These are phyloP conservation scores for Trifolium subterraneum DNA, from an alignment of 306 rosid genomes.

Conservation along the genomic window DNA sequence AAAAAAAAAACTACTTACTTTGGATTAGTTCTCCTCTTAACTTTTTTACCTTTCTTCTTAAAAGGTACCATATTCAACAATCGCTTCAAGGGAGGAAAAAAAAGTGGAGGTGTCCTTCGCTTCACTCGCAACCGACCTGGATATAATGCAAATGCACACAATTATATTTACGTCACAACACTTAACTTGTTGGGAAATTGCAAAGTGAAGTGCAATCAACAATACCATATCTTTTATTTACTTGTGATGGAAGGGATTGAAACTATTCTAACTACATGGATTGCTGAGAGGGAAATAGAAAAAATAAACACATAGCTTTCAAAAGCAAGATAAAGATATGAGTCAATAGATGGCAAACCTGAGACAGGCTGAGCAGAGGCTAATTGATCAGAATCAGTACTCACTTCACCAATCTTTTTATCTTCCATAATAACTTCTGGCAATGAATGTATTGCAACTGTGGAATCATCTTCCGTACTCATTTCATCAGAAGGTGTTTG, in stretches of 20 bases:
- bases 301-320: slow-evolving; percentile 2
- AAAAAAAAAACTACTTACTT: neutral
- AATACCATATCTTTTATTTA: neutral
- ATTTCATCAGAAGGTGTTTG: slow-evolving; percentile 38
- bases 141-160: slow-evolving; percentile 28
- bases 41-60: slow-evolving; percentile 62
- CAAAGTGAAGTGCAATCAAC: slow-evolving; percentile 27
- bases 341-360: slow-evolving; percentile 45
- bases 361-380: slow-evolving; percentile 44
- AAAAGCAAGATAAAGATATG: slow-evolving; percentile 11
- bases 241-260: neutral
- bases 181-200: neutral
- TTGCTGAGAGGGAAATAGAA: neutral
- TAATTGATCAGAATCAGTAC: slow-evolving; percentile 36
- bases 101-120: slow-evolving; percentile 44
- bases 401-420: slow-evolving; percentile 44
- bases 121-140: slow-evolving; percentile 59
- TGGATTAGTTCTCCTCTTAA: slow-evolving; percentile 45
- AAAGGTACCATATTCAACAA: slow-evolving; percentile 51
- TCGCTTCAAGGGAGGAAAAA: slow-evolving; percentile 66
- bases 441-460: slow-evolving; percentile 31
- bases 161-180: slow-evolving; percentile 5
- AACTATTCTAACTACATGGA: neutral
- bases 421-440: slow-evolving; percentile 54
- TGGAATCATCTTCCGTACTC: slow-evolving; percentile 39